Evolutionary conservation across 2,329 filamentous ascomycete genomes (phyloP), one percentile per base, ranked within the genome.

Genomic region (Cordyceps sp.): DNA sequence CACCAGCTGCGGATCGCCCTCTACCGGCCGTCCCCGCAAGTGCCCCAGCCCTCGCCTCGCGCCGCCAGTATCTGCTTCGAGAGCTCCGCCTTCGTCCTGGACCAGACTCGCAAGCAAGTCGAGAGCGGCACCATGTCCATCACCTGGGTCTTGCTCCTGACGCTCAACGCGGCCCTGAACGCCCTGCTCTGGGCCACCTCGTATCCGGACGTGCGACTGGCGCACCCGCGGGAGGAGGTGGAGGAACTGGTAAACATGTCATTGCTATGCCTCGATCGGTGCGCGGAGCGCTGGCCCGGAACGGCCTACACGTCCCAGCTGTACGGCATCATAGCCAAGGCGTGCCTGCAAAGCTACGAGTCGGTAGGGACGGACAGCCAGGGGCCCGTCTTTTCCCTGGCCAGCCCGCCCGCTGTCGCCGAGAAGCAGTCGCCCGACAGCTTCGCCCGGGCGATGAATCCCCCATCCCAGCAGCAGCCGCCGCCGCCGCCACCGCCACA

Each of bases 141-240:
- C 37, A 94, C 86, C 1, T 96, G 88, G 88, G 78, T 93, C 27
- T 93, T 93, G 47, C 73, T 93, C 1, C 69, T 93, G 36, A 76
- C 79, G 15, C 68, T 96, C 26, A 94, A 92, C 58, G 90, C 92
- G 73, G 76, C 82, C 5, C 68, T 96, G 35, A 94, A 93, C 48
- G 86, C 83, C 5, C 69, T 94, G 31, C 66, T 98, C 1, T 98
- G 90, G 90, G 74, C 81, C 2, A 68, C 93, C 7, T 93, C 86
- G 1, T 94, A 93, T 47, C 68, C 78, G 4, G 79, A 88, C 41
- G 76, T 96, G 17, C 77, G 90, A 29, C 68, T 70, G 33, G 62
- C 70, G 14, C 78, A 93, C 48, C 52, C 67, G 4, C 72, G 76
- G 15, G 74, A 84, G 28, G 78, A 90, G 39, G 78, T 93, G 0